These are phyloP conservation scores for Lyophyllum atratum DNA, from an alignment of 768 basidiomycete species.

Conservation along the genomic window DNA sequence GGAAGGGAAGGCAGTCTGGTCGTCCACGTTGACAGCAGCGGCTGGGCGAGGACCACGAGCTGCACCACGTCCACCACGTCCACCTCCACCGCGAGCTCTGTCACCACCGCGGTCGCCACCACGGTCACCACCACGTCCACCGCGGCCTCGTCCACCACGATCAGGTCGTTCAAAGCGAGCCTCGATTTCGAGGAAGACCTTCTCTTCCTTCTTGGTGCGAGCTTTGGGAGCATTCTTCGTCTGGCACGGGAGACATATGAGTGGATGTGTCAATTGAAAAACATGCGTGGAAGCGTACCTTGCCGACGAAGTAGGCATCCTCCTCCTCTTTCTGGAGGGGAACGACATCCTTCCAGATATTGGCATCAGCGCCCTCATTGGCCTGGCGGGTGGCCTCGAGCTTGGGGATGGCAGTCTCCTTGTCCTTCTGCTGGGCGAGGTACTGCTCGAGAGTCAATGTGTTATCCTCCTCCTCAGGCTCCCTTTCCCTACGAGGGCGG, in stretches of 20 bases:
- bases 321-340: constrained; percentile 73
- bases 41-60: constrained; percentile 47
- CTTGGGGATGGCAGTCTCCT: constrained; percentile 66
- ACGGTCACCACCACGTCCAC: constrained; percentile 47
- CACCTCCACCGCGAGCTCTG: constrained; percentile 24
- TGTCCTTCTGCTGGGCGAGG: constrained; percentile 77
- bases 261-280: neutral
- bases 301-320: constrained; percentile 83
- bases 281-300: constrained; percentile 52
- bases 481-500: constrained; percentile 52
- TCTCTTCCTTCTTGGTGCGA: constrained; percentile 83
- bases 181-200: constrained; percentile 91
- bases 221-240: constrained; percentile 64
- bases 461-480: constrained; percentile 88
- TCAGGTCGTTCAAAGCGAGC: constrained; percentile 82
- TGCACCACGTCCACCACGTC: constrained; percentile 42
- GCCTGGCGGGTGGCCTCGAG: constrained; percentile 76
- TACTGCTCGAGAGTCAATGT: constrained; percentile 94
- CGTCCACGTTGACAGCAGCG: constrained; percentile 67
- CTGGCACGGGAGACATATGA: constrained; percentile 37
- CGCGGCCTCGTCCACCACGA: constrained; percentile 63
- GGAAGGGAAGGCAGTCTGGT: constrained; percentile 88
- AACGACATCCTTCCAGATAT: constrained; percentile 71
- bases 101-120: constrained; percentile 46
- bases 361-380: constrained; percentile 75